Evolutionary conservation across 139 green algal species (phyloP).

Genomic region (Closterium sp.): DNA sequence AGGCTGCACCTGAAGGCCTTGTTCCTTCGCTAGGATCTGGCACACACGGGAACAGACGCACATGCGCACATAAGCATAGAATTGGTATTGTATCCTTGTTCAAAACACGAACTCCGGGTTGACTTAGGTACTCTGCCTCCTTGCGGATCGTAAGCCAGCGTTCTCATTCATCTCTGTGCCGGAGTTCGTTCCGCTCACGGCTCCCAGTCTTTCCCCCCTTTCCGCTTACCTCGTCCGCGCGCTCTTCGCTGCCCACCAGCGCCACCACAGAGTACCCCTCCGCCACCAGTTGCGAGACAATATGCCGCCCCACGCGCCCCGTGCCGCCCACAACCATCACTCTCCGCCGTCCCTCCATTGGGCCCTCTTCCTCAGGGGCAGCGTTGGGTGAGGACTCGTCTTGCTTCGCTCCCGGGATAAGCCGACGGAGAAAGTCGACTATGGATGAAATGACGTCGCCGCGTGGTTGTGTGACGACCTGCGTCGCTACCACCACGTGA

Average conservation of each 20-base stretch:
- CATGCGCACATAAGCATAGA: neutral
- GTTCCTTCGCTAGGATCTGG: neutral
- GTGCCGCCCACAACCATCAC: conserved; percentile 32
- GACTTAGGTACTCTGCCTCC: neutral
- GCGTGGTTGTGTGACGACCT: neutral
- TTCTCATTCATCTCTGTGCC: neutral
- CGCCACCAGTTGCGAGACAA: conserved; percentile 21
- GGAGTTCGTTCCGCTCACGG: neutral
- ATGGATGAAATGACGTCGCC: neutral
- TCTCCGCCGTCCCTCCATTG: neutral
- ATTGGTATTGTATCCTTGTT: too few species aligned
- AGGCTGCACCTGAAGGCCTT: neutral
- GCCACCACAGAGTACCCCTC: neutral
- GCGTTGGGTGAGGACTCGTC: neutral
- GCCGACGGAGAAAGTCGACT: neutral
- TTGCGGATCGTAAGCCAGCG: neutral
- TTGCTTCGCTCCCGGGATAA: neutral
- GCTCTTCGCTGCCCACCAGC: conserved; percentile 1
- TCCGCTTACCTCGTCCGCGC: neutral
- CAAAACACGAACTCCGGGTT: neutral
- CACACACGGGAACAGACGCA: neutral
- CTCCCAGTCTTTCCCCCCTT: neutral
- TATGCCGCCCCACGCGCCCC: conserved; percentile 4
- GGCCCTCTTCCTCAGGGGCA: neutral
- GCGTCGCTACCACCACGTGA: neutral